Evolutionary conservation across 805 yeast genomes (phyloP), one percentile per base, ranked within the genome.

Genomic region (Kockiozyma suomiensis): DNA sequence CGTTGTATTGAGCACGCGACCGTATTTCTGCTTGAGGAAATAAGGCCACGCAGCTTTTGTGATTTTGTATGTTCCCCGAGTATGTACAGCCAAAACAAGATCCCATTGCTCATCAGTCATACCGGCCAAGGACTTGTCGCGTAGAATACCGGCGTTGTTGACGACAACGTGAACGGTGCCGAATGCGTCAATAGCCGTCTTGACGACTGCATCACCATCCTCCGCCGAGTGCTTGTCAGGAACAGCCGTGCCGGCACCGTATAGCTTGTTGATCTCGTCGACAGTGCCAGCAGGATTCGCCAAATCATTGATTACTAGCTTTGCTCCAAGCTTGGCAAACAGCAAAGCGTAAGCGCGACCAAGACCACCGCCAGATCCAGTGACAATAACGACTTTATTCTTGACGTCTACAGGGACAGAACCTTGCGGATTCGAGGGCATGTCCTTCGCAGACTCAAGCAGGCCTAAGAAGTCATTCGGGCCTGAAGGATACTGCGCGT

Each of bases 301-400:
- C 65, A 93, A 85, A 74, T 93, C 98, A 73, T 94, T 93, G 38
- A 93, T 94, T 45, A 94, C 96, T 62, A 93, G 94, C 76, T 87
- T 90, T 28, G 97, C 97, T 62, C 98, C 99, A 69, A 89, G 89
- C 73, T 82, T 86, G 58, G 96, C 97, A 72, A 88, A 87, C 72
- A 83, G 81, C 52, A 84, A 75, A 2, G 98, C 96, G 76, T 93
- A 96, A 59, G 91, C 88, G 72, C 87, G 85, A 64, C 99, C 99
- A 68, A 93, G 81, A 49, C 99, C 99, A 50, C 88, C 86, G 64
- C 97, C 97, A 43, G 97, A 92, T 65, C 99, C 99, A 17, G 98
- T 93, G 57, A 93, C 84, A 59, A 93, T 82, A 37, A 90, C 97
- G 58, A 93, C 97, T 76, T 88, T 89, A 68, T 80, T 91, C 71